Percentiles rank a stretch among this genome's conserved stretches.
phyloP scores from a whole-genome alignment of 2,329 filamentous ascomycete species.

The Sphaerulina populicola region DNA sequence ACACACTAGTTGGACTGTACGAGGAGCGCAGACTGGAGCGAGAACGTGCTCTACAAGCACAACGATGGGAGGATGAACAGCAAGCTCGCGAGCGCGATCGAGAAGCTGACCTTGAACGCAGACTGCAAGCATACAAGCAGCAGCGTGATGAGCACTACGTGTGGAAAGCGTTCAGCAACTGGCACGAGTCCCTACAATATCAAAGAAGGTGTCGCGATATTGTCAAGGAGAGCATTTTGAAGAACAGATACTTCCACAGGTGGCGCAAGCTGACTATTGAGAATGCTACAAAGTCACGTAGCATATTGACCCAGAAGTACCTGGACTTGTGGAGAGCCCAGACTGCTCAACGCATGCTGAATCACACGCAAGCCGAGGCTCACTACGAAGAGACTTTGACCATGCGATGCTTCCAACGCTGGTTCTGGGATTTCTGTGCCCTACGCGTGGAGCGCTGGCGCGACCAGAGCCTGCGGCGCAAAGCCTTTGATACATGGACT shows the following conservation, averaged over 20 bases:
- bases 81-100: slow-evolving; percentile 15
- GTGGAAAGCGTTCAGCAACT: slow-evolving; percentile 58
- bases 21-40: slow-evolving; percentile 8
- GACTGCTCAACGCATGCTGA: slow-evolving; percentile 23
- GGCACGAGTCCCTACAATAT: slow-evolving; percentile 57
- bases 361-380: slow-evolving; percentile 22
- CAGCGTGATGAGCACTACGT: slow-evolving; percentile 59
- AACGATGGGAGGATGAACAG: slow-evolving; percentile 10
- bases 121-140: slow-evolving; percentile 2
- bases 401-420: slow-evolving; percentile 22
- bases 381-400: slow-evolving; percentile 25
- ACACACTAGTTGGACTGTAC: slow-evolving; percentile 42
- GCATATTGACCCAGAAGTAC: slow-evolving; percentile 48
- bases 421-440: slow-evolving; percentile 22
- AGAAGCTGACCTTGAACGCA: slow-evolving; percentile 8
- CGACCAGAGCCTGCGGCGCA: slow-evolving; percentile 23
- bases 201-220: slow-evolving; percentile 50
- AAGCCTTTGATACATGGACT: slow-evolving; percentile 13
- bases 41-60: slow-evolving; percentile 8
- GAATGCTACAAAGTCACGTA: slow-evolving; percentile 48
- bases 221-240: slow-evolving; percentile 41
- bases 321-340: slow-evolving; percentile 47
- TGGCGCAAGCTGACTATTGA: slow-evolving; percentile 59
- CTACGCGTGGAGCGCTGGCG: slow-evolving; percentile 30
- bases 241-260: slow-evolving; percentile 58